Percentiles rank a stretch among this genome's conserved stretches.
phyloP scores from a whole-genome alignment of 306 rosid genomes.

The Albizia julibrissin region DNA sequence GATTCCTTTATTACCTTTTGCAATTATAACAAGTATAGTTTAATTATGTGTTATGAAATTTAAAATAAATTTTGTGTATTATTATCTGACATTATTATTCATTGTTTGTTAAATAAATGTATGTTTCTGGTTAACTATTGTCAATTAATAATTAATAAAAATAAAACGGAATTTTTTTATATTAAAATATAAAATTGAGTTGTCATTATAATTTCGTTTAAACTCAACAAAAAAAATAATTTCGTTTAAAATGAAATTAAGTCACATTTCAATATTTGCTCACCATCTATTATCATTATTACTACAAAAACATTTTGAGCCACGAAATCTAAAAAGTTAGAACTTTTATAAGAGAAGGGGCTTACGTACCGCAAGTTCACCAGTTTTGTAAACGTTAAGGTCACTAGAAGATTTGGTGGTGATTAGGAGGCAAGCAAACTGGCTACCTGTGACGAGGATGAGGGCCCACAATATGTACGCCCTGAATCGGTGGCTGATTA shows the following conservation, averaged over 20 bases:
- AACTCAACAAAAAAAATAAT: not conserved
- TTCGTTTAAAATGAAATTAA: not conserved
- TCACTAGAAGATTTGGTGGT: conserved; percentile 45
- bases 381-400: conserved; percentile 49
- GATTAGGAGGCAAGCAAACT: conserved; percentile 64
- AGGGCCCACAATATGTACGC: conserved; percentile 61
- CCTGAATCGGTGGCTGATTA: conserved; percentile 88
- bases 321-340: too few relatives aligned
- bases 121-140: not conserved
- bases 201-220: not conserved
- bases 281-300: not conserved
- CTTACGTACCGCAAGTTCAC: conserved; percentile 77
- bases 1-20: not conserved
- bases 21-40: not conserved
- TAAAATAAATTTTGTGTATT: not conserved
- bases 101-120: not conserved
- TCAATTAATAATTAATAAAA: not conserved
- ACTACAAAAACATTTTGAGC: not conserved
- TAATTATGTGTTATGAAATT: not conserved
- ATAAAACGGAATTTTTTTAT: not conserved
- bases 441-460: conserved; percentile 67
- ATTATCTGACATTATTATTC: not conserved
- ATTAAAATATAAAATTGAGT: not conserved
- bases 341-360: not conserved
- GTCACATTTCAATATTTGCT: not conserved